Evolutionary conservation across 2,329 filamentous ascomycete species (phyloP), one percentile per base, ranked within the genome.

Genomic region (Colletotrichum sansevieriae): DNA sequence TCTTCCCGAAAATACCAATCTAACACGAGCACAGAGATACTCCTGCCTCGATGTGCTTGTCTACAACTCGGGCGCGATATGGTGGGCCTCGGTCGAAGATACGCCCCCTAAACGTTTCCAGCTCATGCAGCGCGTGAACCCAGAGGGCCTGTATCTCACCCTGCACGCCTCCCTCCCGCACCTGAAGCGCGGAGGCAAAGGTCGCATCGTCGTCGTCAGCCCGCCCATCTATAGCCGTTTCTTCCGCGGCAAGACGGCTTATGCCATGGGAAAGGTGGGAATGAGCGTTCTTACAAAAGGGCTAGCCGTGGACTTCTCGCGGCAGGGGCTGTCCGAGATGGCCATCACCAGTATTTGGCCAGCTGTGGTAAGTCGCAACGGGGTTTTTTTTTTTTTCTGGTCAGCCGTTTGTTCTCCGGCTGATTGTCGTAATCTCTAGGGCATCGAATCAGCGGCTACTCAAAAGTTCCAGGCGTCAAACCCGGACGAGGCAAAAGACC

Each of bases 191-290:
- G 55, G 83, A 82, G 69, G 81, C 74, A 84, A 82, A 29, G 92
- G 89, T 0, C 81, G 93, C 29, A 88, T 97, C 70, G 82, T 97
- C 52, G 91, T 96, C 63, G 91, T 97, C 63, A 92, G 90, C 75
- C 94, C 94, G 25, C 93, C 93, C 2, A 95, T 97, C 65, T 97
- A 97, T 79, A 92, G 88, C 71, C 85, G 94, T 35, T 97, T 97
- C 79, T 95, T 96, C 78, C 82, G 92, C 22, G 94, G 93, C 11
- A 97, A 97, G 85, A 92, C 93, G 1, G 92, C 91, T 13, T 97
- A 97, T 80, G 92, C 94, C 2, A 84, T 89, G 79, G 89, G 90
- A 2, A 96, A 96, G 76, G 86, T 95, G 3, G 92, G 85, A 51
- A 97, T 97, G 93, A 92, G 88, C 74, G 91, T 95, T 3, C 77